Evolutionary conservation across 164 flowering plant species (phyloP).

Genomic region (Santalum album): DNA sequence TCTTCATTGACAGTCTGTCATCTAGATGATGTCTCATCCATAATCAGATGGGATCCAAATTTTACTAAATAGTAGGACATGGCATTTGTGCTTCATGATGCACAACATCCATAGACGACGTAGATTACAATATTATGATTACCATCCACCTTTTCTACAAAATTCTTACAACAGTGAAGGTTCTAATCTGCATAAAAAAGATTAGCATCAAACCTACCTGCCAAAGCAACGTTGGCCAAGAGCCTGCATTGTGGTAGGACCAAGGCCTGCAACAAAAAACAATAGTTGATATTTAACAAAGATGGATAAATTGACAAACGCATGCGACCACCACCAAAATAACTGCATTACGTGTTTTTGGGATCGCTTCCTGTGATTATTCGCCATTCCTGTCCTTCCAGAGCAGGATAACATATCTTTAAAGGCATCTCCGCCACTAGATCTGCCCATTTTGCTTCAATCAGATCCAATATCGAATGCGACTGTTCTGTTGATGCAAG

Average conservation of each 20-base stretch:
- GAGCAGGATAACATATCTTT: conserved; percentile 84
- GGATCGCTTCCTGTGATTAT: conserved; percentile 91
- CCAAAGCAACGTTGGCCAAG: conserved; percentile 97
- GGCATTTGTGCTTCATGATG: too few relatives aligned
- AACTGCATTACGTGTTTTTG: conserved; percentile 65
- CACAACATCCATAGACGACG: too few relatives aligned
- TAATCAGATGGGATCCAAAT: too few relatives aligned
- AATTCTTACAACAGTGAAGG: too few relatives aligned
- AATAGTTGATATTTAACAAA: background rate
- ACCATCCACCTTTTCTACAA: too few relatives aligned
- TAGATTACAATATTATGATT: too few relatives aligned
- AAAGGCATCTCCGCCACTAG: conserved; percentile 81
- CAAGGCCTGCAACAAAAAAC: conserved; percentile 63
- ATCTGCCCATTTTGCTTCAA: conserved; percentile 80
- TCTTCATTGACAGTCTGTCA: too few relatives aligned
- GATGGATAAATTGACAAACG: background rate
- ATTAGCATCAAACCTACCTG: conserved; percentile 58
- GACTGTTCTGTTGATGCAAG: conserved; percentile 72
- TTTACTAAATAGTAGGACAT: too few relatives aligned
- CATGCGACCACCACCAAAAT: conserved; percentile 5
- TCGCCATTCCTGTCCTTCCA: conserved; percentile 83
- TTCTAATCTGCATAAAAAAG: too few relatives aligned
- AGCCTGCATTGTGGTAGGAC: conserved; percentile 94
- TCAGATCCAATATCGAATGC: conserved; percentile 77
- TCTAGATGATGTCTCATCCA: too few relatives aligned